Evolutionary conservation across 2,329 filamentous ascomycete genomes (phyloP).

Genomic region (Epichloe coenophiala): DNA sequence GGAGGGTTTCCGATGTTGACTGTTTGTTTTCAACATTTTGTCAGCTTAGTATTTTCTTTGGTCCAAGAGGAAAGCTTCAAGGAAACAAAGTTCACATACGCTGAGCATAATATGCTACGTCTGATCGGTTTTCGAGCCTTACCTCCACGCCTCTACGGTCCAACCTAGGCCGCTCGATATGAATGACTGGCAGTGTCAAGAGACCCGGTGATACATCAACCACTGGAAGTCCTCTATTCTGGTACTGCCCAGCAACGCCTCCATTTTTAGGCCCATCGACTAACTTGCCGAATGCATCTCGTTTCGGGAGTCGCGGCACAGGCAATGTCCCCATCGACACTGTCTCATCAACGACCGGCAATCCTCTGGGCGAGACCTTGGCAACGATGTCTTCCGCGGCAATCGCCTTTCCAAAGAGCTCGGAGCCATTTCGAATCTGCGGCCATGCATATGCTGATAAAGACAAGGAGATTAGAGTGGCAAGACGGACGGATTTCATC

Average conservation of each 20-base stretch:
- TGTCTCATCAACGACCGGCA: neutral
- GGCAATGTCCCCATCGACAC: conserved; percentile 6
- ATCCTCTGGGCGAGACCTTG: neutral
- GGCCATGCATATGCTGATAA: conserved; percentile 6
- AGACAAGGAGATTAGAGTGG: conserved; percentile 3
- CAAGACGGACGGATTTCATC: neutral
- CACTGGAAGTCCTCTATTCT: neutral
- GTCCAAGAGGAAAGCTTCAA: too few relatives aligned
- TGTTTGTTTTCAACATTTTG: conserved; percentile 20
- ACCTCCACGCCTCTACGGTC: conserved; percentile 29
- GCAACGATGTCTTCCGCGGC: neutral
- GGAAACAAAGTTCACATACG: conserved; percentile 17
- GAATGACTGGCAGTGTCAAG: conserved; percentile 17
- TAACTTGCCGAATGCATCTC: neutral
- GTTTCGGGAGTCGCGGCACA: conserved; percentile 1
- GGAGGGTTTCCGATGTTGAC: conserved; percentile 39
- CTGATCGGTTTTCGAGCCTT: conserved; percentile 34
- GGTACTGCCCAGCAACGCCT: neutral
- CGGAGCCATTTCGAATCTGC: conserved; percentile 4
- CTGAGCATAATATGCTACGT: conserved; percentile 40
- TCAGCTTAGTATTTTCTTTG: neutral
- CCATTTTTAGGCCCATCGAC: neutral
- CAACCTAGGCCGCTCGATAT: conserved; percentile 18
- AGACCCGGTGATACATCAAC: conserved; percentile 8
- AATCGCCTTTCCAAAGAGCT: conserved; percentile 3